Conservation (phyloP, 306 rosid genomes). For the Vachellia pachyceras region DNA sequence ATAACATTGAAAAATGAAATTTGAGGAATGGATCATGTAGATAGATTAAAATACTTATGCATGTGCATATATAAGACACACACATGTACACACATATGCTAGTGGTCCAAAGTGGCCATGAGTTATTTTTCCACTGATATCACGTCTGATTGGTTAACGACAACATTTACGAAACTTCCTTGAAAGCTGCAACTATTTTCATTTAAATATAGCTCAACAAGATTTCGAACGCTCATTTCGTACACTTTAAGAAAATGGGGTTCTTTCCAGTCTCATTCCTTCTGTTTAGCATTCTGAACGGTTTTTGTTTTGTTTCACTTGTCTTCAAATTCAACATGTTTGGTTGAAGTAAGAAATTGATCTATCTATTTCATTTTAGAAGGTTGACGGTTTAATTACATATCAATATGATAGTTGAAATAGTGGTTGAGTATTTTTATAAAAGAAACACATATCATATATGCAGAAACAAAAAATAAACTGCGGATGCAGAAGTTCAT, state of each 20-base stretch:
- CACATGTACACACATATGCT: too few species aligned
- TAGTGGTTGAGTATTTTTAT: too few species aligned
- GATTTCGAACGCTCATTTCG: neutral
- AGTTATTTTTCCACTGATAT: neutral
- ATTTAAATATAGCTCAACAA: too few species aligned
- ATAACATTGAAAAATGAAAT: too few species aligned
- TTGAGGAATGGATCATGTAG: too few species aligned
- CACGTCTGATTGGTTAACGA: neutral
- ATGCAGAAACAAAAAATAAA: neutral
- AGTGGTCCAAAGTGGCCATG: neutral
- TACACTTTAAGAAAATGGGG: neutral
- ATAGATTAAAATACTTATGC: too few species aligned
- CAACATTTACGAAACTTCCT: constrained; percentile 13
- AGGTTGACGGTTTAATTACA: too few species aligned
- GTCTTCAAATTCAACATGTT: neutral
- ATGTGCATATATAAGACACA: too few species aligned
- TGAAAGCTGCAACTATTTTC: neutral
- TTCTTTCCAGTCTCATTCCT: too few species aligned
- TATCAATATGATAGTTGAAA: too few species aligned
- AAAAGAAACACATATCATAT: neutral
- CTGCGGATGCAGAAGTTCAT: neutral
- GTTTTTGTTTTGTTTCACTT: neutral
- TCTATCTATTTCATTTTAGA: too few species aligned
- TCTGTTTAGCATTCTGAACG: neutral
- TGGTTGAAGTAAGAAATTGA: neutral